Conservation (phyloP, 257 asterid species). For the Capsicum baccatum region DNA sequence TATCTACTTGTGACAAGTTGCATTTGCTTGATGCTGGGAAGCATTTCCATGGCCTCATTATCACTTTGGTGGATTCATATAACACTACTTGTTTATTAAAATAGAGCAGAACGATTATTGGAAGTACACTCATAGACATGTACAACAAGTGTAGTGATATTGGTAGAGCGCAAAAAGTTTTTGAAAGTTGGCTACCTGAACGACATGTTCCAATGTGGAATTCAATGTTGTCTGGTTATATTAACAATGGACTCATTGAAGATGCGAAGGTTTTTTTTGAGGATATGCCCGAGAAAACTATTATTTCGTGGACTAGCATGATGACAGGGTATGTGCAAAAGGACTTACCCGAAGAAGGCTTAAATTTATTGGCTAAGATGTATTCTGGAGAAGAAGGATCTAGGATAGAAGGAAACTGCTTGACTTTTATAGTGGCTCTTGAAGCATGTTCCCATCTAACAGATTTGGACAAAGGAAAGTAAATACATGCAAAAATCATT, state of each 20-base stretch:
- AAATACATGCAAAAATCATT: constrained; percentile 47
- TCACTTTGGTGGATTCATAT: constrained; percentile 28
- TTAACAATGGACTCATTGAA: constrained; percentile 37
- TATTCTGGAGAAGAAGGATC: constrained; percentile 33
- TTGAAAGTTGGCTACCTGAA: constrained; percentile 39
- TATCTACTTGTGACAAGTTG: constrained; percentile 45
- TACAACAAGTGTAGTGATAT: constrained; percentile 45
- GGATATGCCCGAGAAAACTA: constrained; percentile 44
- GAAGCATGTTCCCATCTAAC: constrained; percentile 47
- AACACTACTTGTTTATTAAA: background rate
- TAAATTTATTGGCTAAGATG: constrained; percentile 43
- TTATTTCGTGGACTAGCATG: constrained; percentile 55
- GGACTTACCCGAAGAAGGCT: constrained; percentile 38
- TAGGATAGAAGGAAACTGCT: constrained; percentile 41
- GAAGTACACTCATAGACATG: constrained; percentile 51
- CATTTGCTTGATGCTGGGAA: constrained; percentile 45
- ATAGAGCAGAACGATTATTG: constrained; percentile 35
- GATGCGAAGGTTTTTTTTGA: constrained; percentile 44
- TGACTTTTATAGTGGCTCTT: constrained; percentile 49
- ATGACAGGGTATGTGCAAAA: constrained; percentile 47
- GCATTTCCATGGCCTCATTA: constrained; percentile 49
- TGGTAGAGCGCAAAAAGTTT: constrained; percentile 40
- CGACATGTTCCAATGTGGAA: constrained; percentile 43
- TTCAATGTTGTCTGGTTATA: constrained; percentile 44
- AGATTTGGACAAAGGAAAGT: constrained; percentile 48